Conservation (phyloP, 148 eudicot species). For the Chenopodium album region DNA sequence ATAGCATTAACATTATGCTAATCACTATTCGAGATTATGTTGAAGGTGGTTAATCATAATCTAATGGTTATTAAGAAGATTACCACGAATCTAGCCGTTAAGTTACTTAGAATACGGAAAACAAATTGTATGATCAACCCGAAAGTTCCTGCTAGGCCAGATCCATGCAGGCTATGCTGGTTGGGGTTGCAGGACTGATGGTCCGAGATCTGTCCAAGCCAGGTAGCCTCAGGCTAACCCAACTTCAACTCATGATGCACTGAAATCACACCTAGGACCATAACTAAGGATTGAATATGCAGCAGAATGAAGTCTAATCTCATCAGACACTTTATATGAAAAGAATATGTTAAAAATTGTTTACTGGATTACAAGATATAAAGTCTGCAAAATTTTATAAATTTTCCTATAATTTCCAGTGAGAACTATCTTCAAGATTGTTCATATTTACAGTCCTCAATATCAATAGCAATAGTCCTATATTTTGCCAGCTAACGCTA, state of each 20-base stretch:
- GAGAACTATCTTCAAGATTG: constrained; percentile 2
- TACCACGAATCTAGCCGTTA: neutral
- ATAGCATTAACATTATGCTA: constrained; percentile 1
- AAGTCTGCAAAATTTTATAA: neutral
- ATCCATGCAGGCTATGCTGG: too few relatives aligned
- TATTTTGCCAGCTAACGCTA: constrained; percentile 8
- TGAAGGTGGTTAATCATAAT: neutral
- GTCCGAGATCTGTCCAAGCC: too few relatives aligned
- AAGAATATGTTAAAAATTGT: neutral
- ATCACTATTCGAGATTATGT: neutral
- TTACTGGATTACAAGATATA: neutral
- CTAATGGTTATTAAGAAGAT: neutral
- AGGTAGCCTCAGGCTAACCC: too few relatives aligned
- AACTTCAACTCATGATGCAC: neutral
- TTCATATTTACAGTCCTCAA: constrained; percentile 3
- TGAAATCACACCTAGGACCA: neutral
- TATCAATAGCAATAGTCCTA: neutral
- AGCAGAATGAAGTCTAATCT: neutral
- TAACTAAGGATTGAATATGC: neutral
- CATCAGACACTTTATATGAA: neutral
- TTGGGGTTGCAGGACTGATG: too few relatives aligned
- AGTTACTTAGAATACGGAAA: neutral
- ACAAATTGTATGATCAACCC: too few relatives aligned
- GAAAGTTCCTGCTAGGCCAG: neutral
- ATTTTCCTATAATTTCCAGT: neutral